Evolutionary conservation across 169 alveolate species (phyloP), one percentile per base, ranked within the genome.

Genomic region (Theileria orientalis): DNA sequence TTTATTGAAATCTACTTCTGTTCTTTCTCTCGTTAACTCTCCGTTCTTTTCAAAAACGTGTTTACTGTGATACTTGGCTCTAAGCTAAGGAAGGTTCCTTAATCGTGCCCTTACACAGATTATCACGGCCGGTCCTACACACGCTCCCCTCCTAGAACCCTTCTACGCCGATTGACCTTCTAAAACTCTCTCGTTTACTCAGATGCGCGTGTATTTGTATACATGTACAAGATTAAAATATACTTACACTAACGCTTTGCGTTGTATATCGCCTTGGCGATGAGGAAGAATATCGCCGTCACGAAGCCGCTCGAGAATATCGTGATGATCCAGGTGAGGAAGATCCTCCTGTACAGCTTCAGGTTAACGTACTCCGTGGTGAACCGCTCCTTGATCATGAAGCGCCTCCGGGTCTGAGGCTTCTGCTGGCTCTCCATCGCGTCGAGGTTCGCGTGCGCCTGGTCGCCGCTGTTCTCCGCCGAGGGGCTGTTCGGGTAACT

Each of bases 261-360:
- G n/a, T 25, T 62, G 27, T 62, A 62, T 25, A 40, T 25, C 6
- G 23, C 32, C 6, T 62, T 62, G 7, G 21, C 11, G 30, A 62
- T 0, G 25, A 62, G 32, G 57, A 62, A 62, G 60, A 62, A 16
- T 23, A 62, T 32, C 23, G 72, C 72, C 13, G 78, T 71, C 52
- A 68, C 54, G 25, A 73, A 42, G 7, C 89, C 89, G 21, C 82
- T 73, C 42, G 47, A 59, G 60, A 82, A 67, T 5, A 82, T 82
- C 35, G 89, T 82, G 21, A 76, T 54, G 30, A 82, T 82, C 89
- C 89, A 82, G 21, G 85, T 74, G 33, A 74, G 23, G 44, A 82
- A 82, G 6, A 82, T 82, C 56, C 64, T 82, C 66, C 82, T 44
- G 71, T 82, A 82, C 73, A 82, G 54, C 66, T 35, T 69, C 54